Evolutionary conservation across 257 asterid species (phyloP).

Genomic region (Nicotiana undulata): DNA sequence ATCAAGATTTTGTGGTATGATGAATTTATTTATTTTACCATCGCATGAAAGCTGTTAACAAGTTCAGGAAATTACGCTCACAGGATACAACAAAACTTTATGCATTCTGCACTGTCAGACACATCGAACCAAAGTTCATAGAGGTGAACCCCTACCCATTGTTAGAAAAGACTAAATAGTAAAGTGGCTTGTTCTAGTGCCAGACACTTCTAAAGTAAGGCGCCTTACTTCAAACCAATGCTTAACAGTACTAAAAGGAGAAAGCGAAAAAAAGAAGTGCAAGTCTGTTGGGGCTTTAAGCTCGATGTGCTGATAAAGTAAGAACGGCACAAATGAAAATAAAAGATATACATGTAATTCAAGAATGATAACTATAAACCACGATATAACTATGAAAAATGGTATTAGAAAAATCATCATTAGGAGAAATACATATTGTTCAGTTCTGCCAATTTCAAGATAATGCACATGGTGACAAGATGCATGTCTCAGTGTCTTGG

Average conservation of each 20-base stretch:
- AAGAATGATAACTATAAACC: background rate
- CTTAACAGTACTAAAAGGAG: background rate
- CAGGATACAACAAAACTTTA: background rate
- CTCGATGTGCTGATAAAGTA: background rate
- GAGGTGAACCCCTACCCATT: background rate
- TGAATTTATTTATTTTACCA: constrained; percentile 1
- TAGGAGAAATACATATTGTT: background rate
- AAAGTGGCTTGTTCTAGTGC: background rate
- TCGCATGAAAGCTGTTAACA: background rate
- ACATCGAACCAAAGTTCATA: background rate
- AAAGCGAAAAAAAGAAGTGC: background rate
- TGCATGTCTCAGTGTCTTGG: background rate
- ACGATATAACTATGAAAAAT: background rate
- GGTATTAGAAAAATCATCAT: background rate
- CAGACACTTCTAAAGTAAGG: background rate
- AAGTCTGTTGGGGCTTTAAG: background rate
- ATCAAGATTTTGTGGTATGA: background rate
- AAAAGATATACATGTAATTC: background rate
- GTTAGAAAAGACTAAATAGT: background rate
- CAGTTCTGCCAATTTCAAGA: background rate
- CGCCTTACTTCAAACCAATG: background rate
- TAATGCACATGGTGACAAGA: background rate
- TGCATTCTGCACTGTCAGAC: background rate
- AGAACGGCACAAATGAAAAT: background rate
- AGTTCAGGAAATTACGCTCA: background rate